Percentiles rank a stretch among this genome's conserved stretches.
Conservation (phyloP, 225 moss, liverwort and hornwort species). For the Climacium dendroides region DNA sequence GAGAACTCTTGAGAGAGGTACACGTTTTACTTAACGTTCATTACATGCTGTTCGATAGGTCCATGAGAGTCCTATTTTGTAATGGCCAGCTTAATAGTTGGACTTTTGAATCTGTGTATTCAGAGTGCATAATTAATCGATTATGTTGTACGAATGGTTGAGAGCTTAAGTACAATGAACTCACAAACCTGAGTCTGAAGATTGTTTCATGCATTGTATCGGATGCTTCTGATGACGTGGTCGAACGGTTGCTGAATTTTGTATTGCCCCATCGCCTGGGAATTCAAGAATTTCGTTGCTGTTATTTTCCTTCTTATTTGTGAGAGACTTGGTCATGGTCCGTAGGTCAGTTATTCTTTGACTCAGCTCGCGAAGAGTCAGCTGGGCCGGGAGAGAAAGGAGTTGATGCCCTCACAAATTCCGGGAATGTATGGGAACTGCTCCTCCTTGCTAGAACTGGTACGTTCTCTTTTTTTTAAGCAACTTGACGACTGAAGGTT, state of each 20-base stretch:
- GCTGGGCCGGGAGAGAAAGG: conserved; percentile 76
- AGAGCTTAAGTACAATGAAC: not conserved
- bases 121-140: not conserved
- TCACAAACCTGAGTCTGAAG: not conserved
- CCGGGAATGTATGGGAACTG: conserved; percentile 77
- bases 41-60: not conserved
- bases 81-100: not conserved
- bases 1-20: conserved; percentile 95
- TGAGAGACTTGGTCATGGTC: not conserved
- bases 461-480: not conserved
- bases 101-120: not conserved
- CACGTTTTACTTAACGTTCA: not conserved
- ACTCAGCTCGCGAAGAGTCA: conserved; percentile 85
- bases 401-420: conserved; percentile 80
- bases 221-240: not conserved
- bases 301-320: not conserved
- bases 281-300: not conserved
- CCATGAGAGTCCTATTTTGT: not conserved
- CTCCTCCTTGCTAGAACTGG: conserved; percentile 72
- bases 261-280: not conserved
- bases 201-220: not conserved
- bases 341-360: conserved; percentile 86
- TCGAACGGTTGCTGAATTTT: not conserved
- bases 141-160: not conserved
- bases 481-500: not conserved